phyloP scores from a whole-genome alignment of 2,329 filamentous ascomycete genomes.

The Curvularia sp. region DNA sequence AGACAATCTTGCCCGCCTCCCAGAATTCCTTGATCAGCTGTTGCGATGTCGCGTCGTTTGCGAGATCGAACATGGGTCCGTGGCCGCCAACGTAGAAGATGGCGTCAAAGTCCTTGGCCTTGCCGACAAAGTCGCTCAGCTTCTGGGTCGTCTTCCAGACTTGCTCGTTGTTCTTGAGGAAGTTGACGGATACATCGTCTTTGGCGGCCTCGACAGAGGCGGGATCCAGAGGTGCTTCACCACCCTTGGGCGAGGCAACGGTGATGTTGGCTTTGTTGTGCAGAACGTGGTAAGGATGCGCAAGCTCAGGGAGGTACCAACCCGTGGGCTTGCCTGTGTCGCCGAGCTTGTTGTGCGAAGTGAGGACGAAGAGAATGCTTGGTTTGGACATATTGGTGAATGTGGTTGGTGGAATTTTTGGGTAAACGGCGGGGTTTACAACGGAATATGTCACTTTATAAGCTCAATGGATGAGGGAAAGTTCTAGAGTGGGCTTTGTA shows the following conservation, averaged over 20 bases:
- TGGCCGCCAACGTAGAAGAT: constrained; percentile 67
- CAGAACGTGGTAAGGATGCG: constrained; percentile 51
- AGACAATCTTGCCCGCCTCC: constrained; percentile 66
- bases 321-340: constrained; percentile 63
- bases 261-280: constrained; percentile 48
- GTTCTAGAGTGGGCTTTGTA: neutral
- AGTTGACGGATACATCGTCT: constrained; percentile 54
- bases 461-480: neutral
- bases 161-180: constrained; percentile 60
- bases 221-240: constrained; percentile 49
- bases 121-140: constrained; percentile 63
- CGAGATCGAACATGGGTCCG: constrained; percentile 72
- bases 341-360: constrained; percentile 62
- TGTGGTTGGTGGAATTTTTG: neutral
- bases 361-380: constrained; percentile 75
- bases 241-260: constrained; percentile 51
- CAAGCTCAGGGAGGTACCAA: constrained; percentile 66
- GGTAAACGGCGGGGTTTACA: neutral
- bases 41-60: constrained; percentile 62
- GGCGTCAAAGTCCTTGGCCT: constrained; percentile 66
- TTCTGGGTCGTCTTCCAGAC: constrained; percentile 70
- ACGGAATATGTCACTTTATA: neutral
- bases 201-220: constrained; percentile 51
- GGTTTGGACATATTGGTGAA: constrained; percentile 39
- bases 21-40: constrained; percentile 69